phyloP scores from a whole-genome alignment of 495 filamentous ascomycete species.

The Neurospora cerealis region DNA sequence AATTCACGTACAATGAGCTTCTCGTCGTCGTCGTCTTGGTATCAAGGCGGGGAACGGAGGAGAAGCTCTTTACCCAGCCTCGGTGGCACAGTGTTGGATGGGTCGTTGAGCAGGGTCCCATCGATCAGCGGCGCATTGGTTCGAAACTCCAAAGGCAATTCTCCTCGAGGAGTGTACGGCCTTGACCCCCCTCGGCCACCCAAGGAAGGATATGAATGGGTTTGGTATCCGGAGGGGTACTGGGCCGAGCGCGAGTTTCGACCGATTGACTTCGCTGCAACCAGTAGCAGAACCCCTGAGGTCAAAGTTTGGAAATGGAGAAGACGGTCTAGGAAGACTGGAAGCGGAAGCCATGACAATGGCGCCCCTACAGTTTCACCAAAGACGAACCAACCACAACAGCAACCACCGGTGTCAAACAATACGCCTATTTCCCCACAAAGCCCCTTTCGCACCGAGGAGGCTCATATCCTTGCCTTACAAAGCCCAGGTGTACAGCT shows the following conservation, averaged over 20 bases:
- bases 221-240: slow-evolving; percentile 46
- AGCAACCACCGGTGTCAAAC: neutral
- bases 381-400: slow-evolving; percentile 4
- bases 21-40: neutral
- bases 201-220: slow-evolving; percentile 41
- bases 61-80: neutral
- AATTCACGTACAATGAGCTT: neutral
- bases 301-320: slow-evolving; percentile 28
- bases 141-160: neutral
- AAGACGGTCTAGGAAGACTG: slow-evolving; percentile 23
- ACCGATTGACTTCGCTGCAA: neutral
- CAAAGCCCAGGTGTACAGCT: slow-evolving; percentile 6
- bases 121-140: neutral
- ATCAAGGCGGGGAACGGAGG: neutral
- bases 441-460: slow-evolving; percentile 25
- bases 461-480: slow-evolving; percentile 26
- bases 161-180: neutral
- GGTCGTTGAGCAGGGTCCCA: neutral
- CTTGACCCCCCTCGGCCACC: slow-evolving; percentile 40
- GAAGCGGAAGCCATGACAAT: slow-evolving; percentile 10
- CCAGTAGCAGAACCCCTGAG: slow-evolving; percentile 6
- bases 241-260: slow-evolving; percentile 41
- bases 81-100: slow-evolving; percentile 2
- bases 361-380: slow-evolving; percentile 12
- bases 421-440: slow-evolving; percentile 1